Base-by-base conservation (phyloP, 176 grass and related monocot species). In the Canna indica region DNA sequence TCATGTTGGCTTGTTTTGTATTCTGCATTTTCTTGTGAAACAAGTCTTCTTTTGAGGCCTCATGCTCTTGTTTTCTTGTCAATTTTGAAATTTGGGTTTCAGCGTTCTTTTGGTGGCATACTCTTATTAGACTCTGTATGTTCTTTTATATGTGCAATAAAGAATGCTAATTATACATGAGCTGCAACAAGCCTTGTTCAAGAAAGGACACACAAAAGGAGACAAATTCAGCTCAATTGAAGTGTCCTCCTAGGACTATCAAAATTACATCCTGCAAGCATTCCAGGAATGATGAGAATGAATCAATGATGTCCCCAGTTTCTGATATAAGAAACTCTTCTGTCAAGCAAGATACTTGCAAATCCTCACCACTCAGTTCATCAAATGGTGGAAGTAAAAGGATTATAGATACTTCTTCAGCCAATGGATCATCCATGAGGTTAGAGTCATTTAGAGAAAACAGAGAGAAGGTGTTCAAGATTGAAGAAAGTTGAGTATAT, bases 401-500 rank as follows among this genome's bases (percentile, higher is more conserved):
- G 69, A 90, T 90, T 62, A 77, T 84, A 10, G 81, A 89, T 59
- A 66, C 81, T 48, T 80, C 73, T 11, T 52, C 83, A 0, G 82
- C 70, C 69, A 84, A 76, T 81, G 36, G 82, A 69, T 86, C 90
- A 75, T 93, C 80, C 50, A 79, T 69, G 34, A 88, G 84, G 79
- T 59, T 68, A 57, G 94, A 99, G 56, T 90, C 90, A 69, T 90
- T 87, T 75, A 83, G 81, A n/a, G 75, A 88, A 59, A 76, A 88
- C 58, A 90, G 83, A 47, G 94, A 93, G 18, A 87, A n/a, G n/a
- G n/a, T n/a, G n/a, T n/a, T n/a, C n/a, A n/a, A n/a, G n/a, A n/a
- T n/a, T n/a, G 94, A 99, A 93, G 94, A 99, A 99, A 93, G 90
- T 87, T 93, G 73, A 93, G 80, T 90, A 15, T 67, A 35, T 77